phyloP scores from a whole-genome alignment of 2,329 filamentous ascomycete genomes.

The Fusarium chuoi region DNA sequence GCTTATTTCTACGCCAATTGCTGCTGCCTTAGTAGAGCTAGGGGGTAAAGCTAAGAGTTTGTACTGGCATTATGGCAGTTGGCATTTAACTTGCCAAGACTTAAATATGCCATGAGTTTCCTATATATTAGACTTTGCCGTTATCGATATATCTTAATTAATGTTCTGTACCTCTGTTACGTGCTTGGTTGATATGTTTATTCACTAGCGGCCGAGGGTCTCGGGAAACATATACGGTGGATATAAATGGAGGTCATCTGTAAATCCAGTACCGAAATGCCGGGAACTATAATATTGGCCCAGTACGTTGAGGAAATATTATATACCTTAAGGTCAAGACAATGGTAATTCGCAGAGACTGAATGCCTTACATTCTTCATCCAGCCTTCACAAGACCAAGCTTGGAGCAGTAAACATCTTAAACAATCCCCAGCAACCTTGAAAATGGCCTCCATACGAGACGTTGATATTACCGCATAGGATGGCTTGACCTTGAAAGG shows the following conservation, averaged over 20 bases:
- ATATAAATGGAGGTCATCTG: not conserved
- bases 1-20: too few relatives aligned
- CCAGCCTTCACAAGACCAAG: rapidly evolving
- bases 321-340: not conserved
- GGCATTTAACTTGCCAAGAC: too few relatives aligned
- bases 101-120: too few relatives aligned
- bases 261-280: not conserved
- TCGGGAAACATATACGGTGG: rapidly evolving
- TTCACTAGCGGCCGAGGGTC: not conserved
- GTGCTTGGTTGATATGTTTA: not conserved
- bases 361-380: rapidly evolving
- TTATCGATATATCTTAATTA: too few relatives aligned
- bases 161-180: too few relatives aligned
- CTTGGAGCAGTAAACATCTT: not conserved
- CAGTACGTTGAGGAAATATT: rapidly evolving
- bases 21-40: too few relatives aligned
- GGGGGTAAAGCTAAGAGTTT: too few relatives aligned
- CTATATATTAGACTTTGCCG: too few relatives aligned
- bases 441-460: not conserved
- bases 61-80: too few relatives aligned
- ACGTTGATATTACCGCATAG: not conserved
- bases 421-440: not conserved
- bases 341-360: rapidly evolving
- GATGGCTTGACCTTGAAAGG: not conserved
- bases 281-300: too few relatives aligned